phyloP scores from a whole-genome alignment of 2,329 filamentous ascomycete species.

The Corynespora cassiicola region DNA sequence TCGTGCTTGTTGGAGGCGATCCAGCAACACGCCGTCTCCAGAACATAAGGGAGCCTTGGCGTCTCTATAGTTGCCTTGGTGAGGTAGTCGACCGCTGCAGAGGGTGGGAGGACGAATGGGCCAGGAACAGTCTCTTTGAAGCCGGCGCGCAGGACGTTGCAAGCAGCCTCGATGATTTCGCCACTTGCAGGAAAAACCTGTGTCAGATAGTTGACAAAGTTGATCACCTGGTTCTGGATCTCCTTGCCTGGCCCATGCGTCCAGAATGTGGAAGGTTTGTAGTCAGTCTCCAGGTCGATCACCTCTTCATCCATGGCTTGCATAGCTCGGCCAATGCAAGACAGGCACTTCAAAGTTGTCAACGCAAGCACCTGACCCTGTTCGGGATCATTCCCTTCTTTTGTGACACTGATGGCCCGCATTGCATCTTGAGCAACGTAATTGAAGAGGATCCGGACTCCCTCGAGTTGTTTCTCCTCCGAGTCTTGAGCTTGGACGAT shows the following conservation, averaged over 20 bases:
- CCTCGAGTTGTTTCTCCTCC: constrained; percentile 60
- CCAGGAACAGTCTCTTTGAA: constrained; percentile 77
- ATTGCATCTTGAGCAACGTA: constrained; percentile 69
- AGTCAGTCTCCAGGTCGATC: constrained; percentile 69
- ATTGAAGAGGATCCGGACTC: constrained; percentile 64
- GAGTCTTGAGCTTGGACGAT: constrained; percentile 75
- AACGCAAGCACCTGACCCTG: constrained; percentile 52
- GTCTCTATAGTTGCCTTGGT: constrained; percentile 64
- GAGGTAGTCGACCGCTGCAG: constrained; percentile 71
- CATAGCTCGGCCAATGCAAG: constrained; percentile 73
- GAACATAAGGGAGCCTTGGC: constrained; percentile 70
- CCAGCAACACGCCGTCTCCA: constrained; percentile 76
- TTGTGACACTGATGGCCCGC: constrained; percentile 38
- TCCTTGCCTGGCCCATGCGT: constrained; percentile 53
- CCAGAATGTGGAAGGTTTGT: constrained; percentile 54
- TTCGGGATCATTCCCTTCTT: constrained; percentile 43
- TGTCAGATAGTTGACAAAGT: constrained; percentile 58
- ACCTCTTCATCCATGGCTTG: constrained; percentile 71
- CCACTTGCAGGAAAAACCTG: constrained; percentile 64
- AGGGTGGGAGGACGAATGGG: constrained; percentile 76
- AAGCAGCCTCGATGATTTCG: constrained; percentile 75
- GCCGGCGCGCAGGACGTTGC: constrained; percentile 73
- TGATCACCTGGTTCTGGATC: constrained; percentile 60
- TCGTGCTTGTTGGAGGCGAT: constrained; percentile 52
- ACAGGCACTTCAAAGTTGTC: constrained; percentile 70